These are phyloP conservation scores for Rhexocercosporidium sp. DNA, from an alignment of 2,329 filamentous ascomycete genomes.

Conservation along the genomic window DNA sequence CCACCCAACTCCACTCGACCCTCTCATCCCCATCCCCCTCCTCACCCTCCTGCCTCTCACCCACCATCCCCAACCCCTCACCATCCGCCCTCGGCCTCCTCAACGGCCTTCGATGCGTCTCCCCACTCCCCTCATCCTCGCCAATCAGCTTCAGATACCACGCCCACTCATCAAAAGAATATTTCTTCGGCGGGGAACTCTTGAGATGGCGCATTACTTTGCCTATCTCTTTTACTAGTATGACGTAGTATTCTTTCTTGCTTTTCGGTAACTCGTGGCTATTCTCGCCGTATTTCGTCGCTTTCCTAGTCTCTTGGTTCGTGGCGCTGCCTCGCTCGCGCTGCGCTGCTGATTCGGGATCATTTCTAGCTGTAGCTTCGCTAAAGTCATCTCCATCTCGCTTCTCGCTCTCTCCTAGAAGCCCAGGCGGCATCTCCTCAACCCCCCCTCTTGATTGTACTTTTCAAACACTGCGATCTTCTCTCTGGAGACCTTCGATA, in stretches of 20 bases:
- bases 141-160: slow-evolving; percentile 82
- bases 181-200: slow-evolving; percentile 62
- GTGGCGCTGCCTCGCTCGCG: slow-evolving; percentile 31
- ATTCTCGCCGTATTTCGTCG: slow-evolving; percentile 23
- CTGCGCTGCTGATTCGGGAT: neutral
- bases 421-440: slow-evolving; percentile 49
- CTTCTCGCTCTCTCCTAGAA: slow-evolving; percentile 44
- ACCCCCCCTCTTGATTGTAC: slow-evolving; percentile 40
- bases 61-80: slow-evolving; percentile 23
- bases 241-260: slow-evolving; percentile 56
- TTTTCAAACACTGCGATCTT: slow-evolving; percentile 47
- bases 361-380: slow-evolving; percentile 2
- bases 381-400: slow-evolving; percentile 29
- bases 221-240: slow-evolving; percentile 76
- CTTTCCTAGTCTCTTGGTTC: slow-evolving; percentile 18
- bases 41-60: slow-evolving; percentile 30
- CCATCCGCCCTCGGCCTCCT: slow-evolving; percentile 23
- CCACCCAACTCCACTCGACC: slow-evolving; percentile 74
- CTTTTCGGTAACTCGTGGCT: slow-evolving; percentile 41
- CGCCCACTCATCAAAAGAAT: slow-evolving; percentile 85
- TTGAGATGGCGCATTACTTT: slow-evolving; percentile 68
- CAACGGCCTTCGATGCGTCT: slow-evolving; percentile 52
- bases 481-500: slow-evolving; percentile 51
- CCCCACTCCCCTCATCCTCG: slow-evolving; percentile 60
- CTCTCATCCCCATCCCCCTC: slow-evolving; percentile 39